These are phyloP conservation scores for Adansonia digitata DNA, from an alignment of 345 rosid genomes.

Conservation along the genomic window DNA sequence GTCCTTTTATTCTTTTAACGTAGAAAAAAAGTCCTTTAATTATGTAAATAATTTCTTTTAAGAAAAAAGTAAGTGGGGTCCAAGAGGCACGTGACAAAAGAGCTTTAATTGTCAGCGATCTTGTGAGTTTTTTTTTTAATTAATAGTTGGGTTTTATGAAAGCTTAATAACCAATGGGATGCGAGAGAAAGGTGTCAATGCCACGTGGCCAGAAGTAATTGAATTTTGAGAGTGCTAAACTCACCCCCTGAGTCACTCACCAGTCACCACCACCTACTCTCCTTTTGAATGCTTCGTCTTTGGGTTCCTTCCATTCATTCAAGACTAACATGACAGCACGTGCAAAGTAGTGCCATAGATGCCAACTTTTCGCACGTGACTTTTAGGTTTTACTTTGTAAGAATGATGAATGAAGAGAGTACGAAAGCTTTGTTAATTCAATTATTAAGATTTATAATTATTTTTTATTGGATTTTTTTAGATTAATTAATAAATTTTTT, in stretches of 20 bases:
- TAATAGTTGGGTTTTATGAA: neutral
- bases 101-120: constrained; percentile 48
- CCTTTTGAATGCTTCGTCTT: constrained; percentile 24
- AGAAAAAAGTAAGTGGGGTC: constrained; percentile 19
- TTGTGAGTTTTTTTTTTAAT: constrained; percentile 33
- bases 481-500: too few relatives aligned
- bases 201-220: constrained; percentile 33
- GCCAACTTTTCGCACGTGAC: neutral
- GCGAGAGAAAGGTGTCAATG: constrained; percentile 12
- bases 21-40: neutral
- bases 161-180: neutral
- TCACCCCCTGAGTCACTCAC: too few relatives aligned
- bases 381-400: neutral
- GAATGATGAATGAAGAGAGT: neutral
- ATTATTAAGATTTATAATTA: neutral
- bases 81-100: constrained; percentile 55
- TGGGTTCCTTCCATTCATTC: neutral
- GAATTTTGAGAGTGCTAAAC: neutral
- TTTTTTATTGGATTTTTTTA: too few relatives aligned
- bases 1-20: neutral
- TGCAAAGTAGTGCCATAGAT: neutral
- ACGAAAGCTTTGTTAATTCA: neutral
- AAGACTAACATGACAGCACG: neutral
- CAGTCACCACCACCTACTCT: constrained; percentile 16
- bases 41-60: neutral